phyloP scores from a whole-genome alignment of 768 basidiomycete genomes.

The Pholiota microspora region DNA sequence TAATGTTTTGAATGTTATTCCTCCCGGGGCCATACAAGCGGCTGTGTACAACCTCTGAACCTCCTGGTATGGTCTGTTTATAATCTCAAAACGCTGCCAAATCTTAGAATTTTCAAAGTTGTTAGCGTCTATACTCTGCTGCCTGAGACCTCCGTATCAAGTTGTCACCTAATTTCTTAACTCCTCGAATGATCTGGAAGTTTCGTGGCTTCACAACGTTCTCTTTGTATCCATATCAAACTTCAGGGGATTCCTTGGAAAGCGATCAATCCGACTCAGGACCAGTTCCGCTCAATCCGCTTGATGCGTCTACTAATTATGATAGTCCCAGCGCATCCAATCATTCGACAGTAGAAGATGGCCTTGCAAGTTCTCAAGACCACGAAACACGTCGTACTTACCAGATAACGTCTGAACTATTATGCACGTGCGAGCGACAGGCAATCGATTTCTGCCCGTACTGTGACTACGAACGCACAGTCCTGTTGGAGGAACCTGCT shows the following conservation, averaged over 20 bases:
- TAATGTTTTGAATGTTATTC: neutral
- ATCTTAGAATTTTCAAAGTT: too few relatives aligned
- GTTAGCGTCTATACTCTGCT: too few relatives aligned
- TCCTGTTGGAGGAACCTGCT: neutral
- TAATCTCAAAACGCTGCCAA: too few relatives aligned
- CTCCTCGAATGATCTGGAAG: constrained; percentile 19
- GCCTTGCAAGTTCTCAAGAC: neutral
- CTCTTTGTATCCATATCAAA: constrained; percentile 6
- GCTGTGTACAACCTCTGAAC: too few relatives aligned
- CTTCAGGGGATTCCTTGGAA: neutral
- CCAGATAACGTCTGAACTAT: neutral
- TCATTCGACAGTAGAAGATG: neutral
- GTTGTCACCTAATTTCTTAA: too few relatives aligned
- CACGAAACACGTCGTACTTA: neutral
- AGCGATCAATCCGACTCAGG: neutral
- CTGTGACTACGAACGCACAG: constrained; percentile 19
- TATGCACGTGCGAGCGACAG: constrained; percentile 16
- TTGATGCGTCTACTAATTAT: neutral
- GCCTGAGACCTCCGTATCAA: too few relatives aligned
- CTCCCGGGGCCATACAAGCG: neutral
- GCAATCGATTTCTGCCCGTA: constrained; percentile 22
- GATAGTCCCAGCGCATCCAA: neutral
- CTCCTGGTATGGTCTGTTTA: neutral
- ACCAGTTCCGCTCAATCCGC: neutral
- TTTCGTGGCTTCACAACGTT: constrained; percentile 15